Percentiles rank a stretch among this genome's conserved stretches.
These are phyloP conservation scores for Cyclospora cayetanensis DNA, from an alignment of 169 alveolate genomes.

Conservation along the genomic window DNA sequence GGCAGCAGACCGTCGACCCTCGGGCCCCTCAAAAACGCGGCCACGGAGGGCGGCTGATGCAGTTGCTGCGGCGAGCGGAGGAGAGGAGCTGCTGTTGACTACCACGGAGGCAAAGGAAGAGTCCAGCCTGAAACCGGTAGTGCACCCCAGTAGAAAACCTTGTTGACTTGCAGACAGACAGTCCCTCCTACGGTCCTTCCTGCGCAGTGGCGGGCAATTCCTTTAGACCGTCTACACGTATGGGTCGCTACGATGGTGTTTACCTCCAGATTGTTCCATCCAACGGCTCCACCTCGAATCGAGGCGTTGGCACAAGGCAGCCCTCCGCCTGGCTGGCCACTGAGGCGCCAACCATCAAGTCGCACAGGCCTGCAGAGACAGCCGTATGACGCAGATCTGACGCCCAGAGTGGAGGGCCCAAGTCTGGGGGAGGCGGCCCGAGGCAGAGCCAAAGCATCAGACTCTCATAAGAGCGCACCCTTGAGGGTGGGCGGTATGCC, in stretches of 20 bases:
- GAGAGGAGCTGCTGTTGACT: not conserved
- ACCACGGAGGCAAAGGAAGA: not conserved
- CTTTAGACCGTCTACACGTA: too few relatives aligned
- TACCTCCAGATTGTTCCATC: not conserved
- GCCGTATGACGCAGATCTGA: constrained; percentile 65
- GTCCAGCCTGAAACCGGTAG: constrained; percentile 6
- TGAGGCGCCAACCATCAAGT: not conserved
- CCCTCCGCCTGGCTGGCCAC: not conserved
- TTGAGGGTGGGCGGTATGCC: constrained; percentile 84
- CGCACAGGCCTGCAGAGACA: constrained; percentile 56
- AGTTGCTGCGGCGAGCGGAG: not conserved
- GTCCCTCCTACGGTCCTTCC: too few relatives aligned
- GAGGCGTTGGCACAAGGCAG: not conserved
- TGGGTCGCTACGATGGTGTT: not conserved
- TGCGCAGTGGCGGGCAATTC: too few relatives aligned
- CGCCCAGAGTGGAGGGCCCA: constrained; percentile 26
- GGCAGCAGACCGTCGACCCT: not conserved
- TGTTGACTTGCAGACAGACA: too few relatives aligned
- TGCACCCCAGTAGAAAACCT: not conserved
- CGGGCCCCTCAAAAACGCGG: not conserved
- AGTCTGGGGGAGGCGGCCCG: constrained; percentile 46
- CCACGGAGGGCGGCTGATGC: not conserved
- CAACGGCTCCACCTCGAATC: not conserved
- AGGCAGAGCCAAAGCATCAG: constrained; percentile 65
- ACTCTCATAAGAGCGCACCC: constrained; percentile 74